Evolutionary conservation across 805 yeast species (phyloP), one percentile per base, ranked within the genome.

Genomic region (Saturnispora sanitii): DNA sequence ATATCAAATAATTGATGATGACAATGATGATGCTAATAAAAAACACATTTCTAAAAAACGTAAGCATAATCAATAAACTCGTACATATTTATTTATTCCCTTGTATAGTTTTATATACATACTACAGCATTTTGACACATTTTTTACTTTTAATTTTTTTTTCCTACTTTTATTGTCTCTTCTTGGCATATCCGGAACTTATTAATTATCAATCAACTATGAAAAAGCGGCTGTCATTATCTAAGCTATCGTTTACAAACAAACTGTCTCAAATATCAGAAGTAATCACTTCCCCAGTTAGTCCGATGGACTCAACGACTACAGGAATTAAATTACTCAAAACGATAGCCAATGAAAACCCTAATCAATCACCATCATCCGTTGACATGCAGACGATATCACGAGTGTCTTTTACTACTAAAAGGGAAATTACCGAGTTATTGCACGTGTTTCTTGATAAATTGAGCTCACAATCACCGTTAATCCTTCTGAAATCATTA

Each of bases 351-450:
- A 40, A 40, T 27, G 16, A 23, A 8, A 22, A 40, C 16, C 15
- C 42, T 9, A 40, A 29, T 9, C 38, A 40, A 15, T 17, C 30
- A 16, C 38, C 35, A 6, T 34, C 42, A 16, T 34, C 38, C 12
- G 42, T 40, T 7, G 42, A 40, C 13, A 40, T 40, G 42, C 42
- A 40, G 21, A 33, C 30, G 3, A 29, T 40, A 4, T 30, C 42
- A 13, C 37, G 35, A 19, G 35, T 29, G 4, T 28, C 42, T 12
- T 40, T 28, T 34, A 34, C 38, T 6, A 28, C 29, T 6, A 9
- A 16, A 13, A 17, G n/a, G 19, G 26, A 21, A 17, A 34, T 40
- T 16, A 13, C 11, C 8, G 38, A 40, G n/a, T 18, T 40, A 12
- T 13, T 17, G 7, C 13, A 18, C n/a, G 25, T 16, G 6, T 29